These are phyloP conservation scores for Pleurotus cornucopiae DNA, from an alignment of 768 basidiomycete species.

Conservation along the genomic window DNA sequence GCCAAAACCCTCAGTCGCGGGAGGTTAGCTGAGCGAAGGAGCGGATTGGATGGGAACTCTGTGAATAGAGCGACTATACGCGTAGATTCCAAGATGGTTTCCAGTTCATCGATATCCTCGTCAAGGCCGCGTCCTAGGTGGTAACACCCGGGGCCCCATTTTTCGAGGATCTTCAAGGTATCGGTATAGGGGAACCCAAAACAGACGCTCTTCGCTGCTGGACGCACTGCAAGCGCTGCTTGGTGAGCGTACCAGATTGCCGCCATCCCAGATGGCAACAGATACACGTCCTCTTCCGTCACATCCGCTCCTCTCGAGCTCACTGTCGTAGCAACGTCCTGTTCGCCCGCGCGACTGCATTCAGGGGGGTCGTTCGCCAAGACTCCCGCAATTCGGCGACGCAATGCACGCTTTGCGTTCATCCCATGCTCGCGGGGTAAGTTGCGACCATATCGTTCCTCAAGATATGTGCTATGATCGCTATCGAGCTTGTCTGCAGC, in stretches of 20 bases:
- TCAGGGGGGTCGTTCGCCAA: conserved; percentile 44
- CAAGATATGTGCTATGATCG: conserved; percentile 62
- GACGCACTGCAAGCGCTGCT: conserved; percentile 37
- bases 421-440: conserved; percentile 52
- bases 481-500: conserved; percentile 36
- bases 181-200: conserved; percentile 82
- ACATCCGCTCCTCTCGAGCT: conserved; percentile 49
- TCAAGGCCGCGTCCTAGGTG: conserved; percentile 67
- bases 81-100: conserved; percentile 33
- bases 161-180: conserved; percentile 70
- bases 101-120: conserved; percentile 53
- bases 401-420: conserved; percentile 64
- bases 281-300: conserved; percentile 66
- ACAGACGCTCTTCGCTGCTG: conserved; percentile 63
- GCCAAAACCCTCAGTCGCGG: conserved; percentile 53
- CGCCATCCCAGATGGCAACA: conserved; percentile 69
- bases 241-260: conserved; percentile 76
- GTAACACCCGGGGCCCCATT: conserved; percentile 76
- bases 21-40: conserved; percentile 63
- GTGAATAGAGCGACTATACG: conserved; percentile 58
- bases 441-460: conserved; percentile 82
- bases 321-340: conserved; percentile 29
- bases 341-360: conserved; percentile 10
- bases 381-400: conserved; percentile 72
- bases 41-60: conserved; percentile 78